These are phyloP conservation scores for Plectosphaerella sp. DNA, from an alignment of 2,329 filamentous ascomycete genomes.

Conservation along the genomic window DNA sequence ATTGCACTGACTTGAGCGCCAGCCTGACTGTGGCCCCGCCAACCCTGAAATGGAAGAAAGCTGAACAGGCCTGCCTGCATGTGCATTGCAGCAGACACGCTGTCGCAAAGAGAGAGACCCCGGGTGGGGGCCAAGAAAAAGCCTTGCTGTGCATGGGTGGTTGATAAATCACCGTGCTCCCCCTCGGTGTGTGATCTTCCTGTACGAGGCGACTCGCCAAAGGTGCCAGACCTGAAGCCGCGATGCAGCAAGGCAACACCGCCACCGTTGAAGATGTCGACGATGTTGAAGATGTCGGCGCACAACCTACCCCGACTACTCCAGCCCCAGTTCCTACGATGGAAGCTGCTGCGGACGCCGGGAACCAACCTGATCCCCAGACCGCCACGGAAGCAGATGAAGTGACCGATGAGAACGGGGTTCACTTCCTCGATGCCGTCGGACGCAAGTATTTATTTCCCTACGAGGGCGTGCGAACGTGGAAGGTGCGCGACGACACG, in stretches of 20 bases:
- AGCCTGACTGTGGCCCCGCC: no score
- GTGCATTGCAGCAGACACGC: neutral
- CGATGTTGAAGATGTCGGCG: no score
- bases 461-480: constrained; percentile 77
- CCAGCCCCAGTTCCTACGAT: neutral
- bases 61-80: no score
- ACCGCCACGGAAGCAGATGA: neutral
- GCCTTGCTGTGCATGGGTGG: neutral
- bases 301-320: no score
- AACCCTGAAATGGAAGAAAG: no score
- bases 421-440: constrained; percentile 90
- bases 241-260: neutral
- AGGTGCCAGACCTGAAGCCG: neutral
- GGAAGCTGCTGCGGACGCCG: neutral
- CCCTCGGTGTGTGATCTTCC: neutral
- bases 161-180: neutral
- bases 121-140: neutral
- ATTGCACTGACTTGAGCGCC: no score
- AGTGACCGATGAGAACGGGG: constrained; percentile 20
- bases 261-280: neutral
- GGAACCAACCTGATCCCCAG: neutral
- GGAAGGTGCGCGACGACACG: constrained; percentile 56
- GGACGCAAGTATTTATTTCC: constrained; percentile 90
- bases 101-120: neutral
- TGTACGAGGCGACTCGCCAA: no score